Conservation (phyloP, 257 asterid species). For the Penstemon newberryi region DNA sequence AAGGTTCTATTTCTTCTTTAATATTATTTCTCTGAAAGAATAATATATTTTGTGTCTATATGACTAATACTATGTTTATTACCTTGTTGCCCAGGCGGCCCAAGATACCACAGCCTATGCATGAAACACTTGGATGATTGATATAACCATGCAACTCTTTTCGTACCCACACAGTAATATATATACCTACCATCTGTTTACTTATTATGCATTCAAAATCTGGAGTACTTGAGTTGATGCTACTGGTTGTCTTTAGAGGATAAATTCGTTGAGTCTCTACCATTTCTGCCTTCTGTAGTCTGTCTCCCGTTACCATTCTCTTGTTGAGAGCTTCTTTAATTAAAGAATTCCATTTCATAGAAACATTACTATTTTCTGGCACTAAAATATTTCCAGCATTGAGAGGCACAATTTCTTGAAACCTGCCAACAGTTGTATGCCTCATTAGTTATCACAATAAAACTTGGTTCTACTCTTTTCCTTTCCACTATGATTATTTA, state of each 20-base stretch:
- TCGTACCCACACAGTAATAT: constrained; percentile 54
- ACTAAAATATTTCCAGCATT: constrained; percentile 54
- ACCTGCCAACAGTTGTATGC: constrained; percentile 42
- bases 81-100: constrained; percentile 69
- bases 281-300: constrained; percentile 39
- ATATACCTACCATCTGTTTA: constrained; percentile 64
- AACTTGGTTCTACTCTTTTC: not conserved
- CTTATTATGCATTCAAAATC: constrained; percentile 52
- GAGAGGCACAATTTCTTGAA: constrained; percentile 73
- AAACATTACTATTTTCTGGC: constrained; percentile 37
- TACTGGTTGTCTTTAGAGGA: constrained; percentile 35
- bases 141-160: constrained; percentile 40
- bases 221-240: constrained; percentile 33
- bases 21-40: not conserved
- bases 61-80: constrained; percentile 17
- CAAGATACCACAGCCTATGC: constrained; percentile 60
- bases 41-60: not conserved
- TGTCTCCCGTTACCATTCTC: constrained; percentile 31
- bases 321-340: constrained; percentile 54
- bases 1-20: constrained; percentile 8
- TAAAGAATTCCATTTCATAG: constrained; percentile 56
- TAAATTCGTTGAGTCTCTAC: constrained; percentile 50
- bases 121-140: constrained; percentile 44
- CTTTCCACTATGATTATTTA: not conserved
- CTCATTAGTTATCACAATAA: constrained; percentile 4